A percentile compares a stretch with the other conserved stretches of the same genome.
Conservation (phyloP, 768 basidiomycete genomes). For the Sarcomyxa edulis region DNA sequence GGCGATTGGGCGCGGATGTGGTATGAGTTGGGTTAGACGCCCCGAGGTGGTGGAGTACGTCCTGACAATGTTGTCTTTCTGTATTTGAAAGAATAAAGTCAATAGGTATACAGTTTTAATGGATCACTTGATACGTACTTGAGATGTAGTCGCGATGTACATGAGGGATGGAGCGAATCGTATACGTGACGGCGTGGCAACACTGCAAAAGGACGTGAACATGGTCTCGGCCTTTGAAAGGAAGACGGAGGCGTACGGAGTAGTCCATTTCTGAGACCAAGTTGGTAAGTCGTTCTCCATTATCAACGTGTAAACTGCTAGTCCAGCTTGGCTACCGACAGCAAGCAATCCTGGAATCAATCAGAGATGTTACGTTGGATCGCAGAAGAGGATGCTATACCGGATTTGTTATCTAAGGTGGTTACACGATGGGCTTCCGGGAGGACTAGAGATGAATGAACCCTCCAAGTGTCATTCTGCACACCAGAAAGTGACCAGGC, state of each 20-base stretch:
- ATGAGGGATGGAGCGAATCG: constrained; percentile 74
- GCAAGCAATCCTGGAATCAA: constrained; percentile 61
- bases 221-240: constrained; percentile 6
- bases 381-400: constrained; percentile 29
- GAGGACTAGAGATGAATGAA: constrained; percentile 77
- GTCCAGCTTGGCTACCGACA: constrained; percentile 51
- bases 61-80: constrained; percentile 57
- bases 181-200: constrained; percentile 42
- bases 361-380: constrained; percentile 19
- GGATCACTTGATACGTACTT: constrained; percentile 31
- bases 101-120: not conserved
- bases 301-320: constrained; percentile 74
- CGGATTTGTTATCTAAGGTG: constrained; percentile 69
- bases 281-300: constrained; percentile 79
- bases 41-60: constrained; percentile 73
- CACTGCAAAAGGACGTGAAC: constrained; percentile 26
- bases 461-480: constrained; percentile 61
- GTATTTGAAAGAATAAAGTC: constrained; percentile 7
- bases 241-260: constrained; percentile 37
- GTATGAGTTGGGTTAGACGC: constrained; percentile 58
- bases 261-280: constrained; percentile 78
- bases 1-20: constrained; percentile 70
- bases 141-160: constrained; percentile 62
- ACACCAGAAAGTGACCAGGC: constrained; percentile 75
- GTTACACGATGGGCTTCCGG: constrained; percentile 50